Percentiles rank a stretch among this genome's conserved stretches.
These are phyloP conservation scores for Saccharum hybrid DNA, from an alignment of 202 grass and related monocot species.

Conservation along the genomic window DNA sequence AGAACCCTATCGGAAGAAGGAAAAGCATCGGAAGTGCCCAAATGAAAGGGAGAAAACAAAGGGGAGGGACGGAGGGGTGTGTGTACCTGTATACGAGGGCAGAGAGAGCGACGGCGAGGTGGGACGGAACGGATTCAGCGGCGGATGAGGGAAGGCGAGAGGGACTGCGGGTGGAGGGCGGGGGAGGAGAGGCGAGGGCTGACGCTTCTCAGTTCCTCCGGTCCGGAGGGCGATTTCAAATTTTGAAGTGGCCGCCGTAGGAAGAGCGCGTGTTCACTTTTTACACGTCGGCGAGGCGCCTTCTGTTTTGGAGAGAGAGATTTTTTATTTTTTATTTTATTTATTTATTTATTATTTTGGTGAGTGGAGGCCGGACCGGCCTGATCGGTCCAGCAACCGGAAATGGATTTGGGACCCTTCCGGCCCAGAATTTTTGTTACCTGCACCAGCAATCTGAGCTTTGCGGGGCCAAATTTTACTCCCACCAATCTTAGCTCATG, in stretches of 20 bases:
- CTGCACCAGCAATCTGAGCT: background rate
- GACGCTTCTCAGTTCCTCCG: background rate
- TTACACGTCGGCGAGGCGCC: background rate
- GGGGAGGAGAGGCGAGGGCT: background rate
- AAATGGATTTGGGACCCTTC: background rate
- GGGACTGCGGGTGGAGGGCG: background rate
- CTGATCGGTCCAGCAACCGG: background rate
- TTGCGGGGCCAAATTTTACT: too few species aligned
- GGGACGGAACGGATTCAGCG: background rate
- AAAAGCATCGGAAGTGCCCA: background rate
- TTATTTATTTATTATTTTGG: too few species aligned
- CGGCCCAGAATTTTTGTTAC: background rate
- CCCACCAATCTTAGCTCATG: too few species aligned
- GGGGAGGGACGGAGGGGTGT: background rate
- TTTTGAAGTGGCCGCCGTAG: background rate
- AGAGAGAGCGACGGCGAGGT: background rate
- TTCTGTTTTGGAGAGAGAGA: background rate
- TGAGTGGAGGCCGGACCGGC: too few species aligned
- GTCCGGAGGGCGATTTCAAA: conserved; percentile 26
- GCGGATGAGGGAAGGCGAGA: background rate
- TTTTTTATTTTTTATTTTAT: too few species aligned
- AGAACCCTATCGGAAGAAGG: background rate
- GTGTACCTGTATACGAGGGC: conserved; percentile 14
- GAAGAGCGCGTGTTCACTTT: background rate
- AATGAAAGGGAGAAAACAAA: background rate